Conservation (phyloP, 2,329 filamentous ascomycete species). For the Aspergillaceae sp. region DNA sequence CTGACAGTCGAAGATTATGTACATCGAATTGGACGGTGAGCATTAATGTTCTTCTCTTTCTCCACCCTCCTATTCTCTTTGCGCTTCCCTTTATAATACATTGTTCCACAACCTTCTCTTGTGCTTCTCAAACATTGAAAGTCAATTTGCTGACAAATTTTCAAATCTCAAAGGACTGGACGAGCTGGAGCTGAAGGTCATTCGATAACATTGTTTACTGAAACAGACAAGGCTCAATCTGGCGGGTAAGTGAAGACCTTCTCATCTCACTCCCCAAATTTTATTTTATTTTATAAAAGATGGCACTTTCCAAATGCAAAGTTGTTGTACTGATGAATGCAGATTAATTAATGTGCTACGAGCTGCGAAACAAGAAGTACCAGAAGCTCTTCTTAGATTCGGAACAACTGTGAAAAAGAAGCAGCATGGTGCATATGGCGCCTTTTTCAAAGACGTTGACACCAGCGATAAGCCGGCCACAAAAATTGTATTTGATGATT, state of each 20-base stretch:
- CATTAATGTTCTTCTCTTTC: background rate
- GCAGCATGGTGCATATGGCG: slow-evolving; percentile 87
- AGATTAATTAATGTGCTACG: slow-evolving; percentile 91
- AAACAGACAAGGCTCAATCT: slow-evolving; percentile 85
- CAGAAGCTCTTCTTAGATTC: slow-evolving; percentile 86
- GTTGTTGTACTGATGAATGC: slow-evolving; percentile 10
- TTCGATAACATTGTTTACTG: slow-evolving; percentile 89
- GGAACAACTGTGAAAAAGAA: slow-evolving; percentile 99
- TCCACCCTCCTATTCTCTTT: background rate
- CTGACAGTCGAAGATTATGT: slow-evolving; percentile 96
- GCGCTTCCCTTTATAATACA: background rate
- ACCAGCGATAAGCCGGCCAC: slow-evolving; percentile 67
- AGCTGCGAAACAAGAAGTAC: slow-evolving; percentile 83
- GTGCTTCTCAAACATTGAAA: no score
- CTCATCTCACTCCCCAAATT: background rate
- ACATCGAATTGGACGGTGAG: slow-evolving; percentile 69
- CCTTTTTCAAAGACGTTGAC: slow-evolving; percentile 87
- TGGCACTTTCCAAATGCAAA: no score
- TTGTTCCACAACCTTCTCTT: no score
- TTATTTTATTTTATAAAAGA: background rate
- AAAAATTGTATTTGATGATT: slow-evolving; percentile 80
- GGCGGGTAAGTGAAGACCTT: slow-evolving; percentile 58
- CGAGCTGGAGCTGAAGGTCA: slow-evolving; percentile 82
- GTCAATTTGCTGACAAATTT: slow-evolving; percentile 5
- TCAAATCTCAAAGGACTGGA: slow-evolving; percentile 56